These are phyloP conservation scores for Castanopsis chinensis DNA, from an alignment of 306 rosid species.

Conservation along the genomic window DNA sequence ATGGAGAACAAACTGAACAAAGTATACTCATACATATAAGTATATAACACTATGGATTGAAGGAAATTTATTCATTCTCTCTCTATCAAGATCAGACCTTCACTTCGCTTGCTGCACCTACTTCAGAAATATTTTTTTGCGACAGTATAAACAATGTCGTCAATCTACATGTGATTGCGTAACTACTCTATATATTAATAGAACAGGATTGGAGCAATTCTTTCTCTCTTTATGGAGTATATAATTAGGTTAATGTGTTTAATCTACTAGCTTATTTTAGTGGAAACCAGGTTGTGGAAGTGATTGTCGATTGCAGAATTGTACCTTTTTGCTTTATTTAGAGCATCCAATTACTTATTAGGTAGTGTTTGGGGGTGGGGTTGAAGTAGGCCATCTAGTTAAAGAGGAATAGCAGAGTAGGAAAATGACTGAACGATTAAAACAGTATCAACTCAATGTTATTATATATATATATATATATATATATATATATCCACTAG, in stretches of 20 bases:
- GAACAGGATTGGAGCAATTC: too few species aligned
- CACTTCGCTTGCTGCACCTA: too few species aligned
- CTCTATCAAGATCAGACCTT: too few species aligned
- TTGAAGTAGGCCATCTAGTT: neutral
- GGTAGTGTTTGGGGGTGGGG: too few species aligned
- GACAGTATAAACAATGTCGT: too few species aligned
- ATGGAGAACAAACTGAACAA: too few species aligned
- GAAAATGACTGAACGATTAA: too few species aligned
- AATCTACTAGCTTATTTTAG: neutral
- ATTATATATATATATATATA: neutral
- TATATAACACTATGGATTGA: neutral
- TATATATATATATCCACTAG: neutral
- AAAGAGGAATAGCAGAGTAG: neutral
- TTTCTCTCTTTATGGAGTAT: too few species aligned
- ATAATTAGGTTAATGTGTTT: neutral
- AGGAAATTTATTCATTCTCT: neutral
- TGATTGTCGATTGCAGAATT: neutral
- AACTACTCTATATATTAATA: too few species aligned
- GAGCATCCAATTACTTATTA: neutral
- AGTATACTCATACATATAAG: neutral
- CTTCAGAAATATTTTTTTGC: too few species aligned
- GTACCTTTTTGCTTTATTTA: neutral
- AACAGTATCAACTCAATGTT: too few species aligned
- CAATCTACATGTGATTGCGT: too few species aligned
- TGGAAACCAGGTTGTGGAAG: neutral